Evolutionary conservation across 225 moss, liverwort and hornwort species (phyloP).

Genomic region (Bryoerythrophyllum caledonicum): DNA sequence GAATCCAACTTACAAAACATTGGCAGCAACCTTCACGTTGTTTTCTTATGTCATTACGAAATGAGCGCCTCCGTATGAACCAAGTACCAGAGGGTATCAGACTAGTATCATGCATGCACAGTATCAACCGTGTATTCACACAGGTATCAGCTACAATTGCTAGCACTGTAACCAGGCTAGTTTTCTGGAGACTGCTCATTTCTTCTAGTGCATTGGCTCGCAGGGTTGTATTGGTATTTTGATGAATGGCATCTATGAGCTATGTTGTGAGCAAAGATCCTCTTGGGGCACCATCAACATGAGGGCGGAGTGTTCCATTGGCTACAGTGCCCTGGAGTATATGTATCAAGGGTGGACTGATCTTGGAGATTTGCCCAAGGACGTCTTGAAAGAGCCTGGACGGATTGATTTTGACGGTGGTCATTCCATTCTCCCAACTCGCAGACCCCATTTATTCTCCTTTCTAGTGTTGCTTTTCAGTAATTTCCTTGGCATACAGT

Average conservation of each 20-base stretch:
- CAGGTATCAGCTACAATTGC: too few species aligned
- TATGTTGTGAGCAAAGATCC: slow-evolving; percentile 28
- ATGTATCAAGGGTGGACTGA: slow-evolving; percentile 34
- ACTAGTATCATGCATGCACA: too few species aligned
- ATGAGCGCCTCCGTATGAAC: too few species aligned
- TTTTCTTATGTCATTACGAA: too few species aligned
- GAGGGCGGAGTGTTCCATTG: slow-evolving; percentile 26
- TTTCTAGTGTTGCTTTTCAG: slow-evolving; percentile 16
- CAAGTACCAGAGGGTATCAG: too few species aligned
- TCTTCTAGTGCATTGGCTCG: slow-evolving; percentile 12
- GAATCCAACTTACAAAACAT: too few species aligned
- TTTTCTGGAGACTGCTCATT: neutral
- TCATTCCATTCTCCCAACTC: neutral
- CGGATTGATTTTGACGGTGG: slow-evolving; percentile 22
- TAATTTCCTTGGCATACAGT: neutral
- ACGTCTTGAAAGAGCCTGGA: slow-evolving; percentile 18
- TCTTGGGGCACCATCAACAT: slow-evolving; percentile 35
- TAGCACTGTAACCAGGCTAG: too few species aligned
- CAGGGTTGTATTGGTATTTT: slow-evolving; percentile 32
- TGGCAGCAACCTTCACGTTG: too few species aligned
- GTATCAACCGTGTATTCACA: too few species aligned
- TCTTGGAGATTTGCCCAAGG: slow-evolving; percentile 27
- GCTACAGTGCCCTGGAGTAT: slow-evolving; percentile 36
- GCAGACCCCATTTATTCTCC: neutral
- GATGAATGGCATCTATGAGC: slow-evolving; percentile 25